phyloP scores from a whole-genome alignment of 192 early-diverging fungal genomes.

The Gigaspora rosea region DNA sequence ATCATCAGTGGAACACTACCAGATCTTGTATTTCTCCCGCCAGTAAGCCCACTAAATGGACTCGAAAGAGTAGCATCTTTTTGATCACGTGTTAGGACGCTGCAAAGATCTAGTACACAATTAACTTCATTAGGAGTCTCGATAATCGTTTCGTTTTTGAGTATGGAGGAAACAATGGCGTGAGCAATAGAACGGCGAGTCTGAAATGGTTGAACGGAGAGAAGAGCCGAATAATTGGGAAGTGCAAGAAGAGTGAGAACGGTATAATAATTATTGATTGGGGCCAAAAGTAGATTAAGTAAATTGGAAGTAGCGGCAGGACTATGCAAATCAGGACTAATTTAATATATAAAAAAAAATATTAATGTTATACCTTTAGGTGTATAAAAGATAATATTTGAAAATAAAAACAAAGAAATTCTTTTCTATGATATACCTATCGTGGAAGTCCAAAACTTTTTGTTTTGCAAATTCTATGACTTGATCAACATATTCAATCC shows the following conservation, averaged over 20 bases:
- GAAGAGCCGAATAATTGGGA: conserved; percentile 78
- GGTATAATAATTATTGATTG: conserved; percentile 75
- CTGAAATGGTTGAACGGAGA: conserved; percentile 80
- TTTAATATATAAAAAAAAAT: background rate
- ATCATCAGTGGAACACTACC: conserved; percentile 34
- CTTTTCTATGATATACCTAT: conserved; percentile 31
- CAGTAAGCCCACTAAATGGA: conserved; percentile 43
- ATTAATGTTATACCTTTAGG: background rate
- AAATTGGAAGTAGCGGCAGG: conserved; percentile 73
- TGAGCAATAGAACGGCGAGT: conserved; percentile 84
- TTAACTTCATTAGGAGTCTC: conserved; percentile 73
- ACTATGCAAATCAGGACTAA: conserved; percentile 64
- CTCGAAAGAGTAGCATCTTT: conserved; percentile 62
- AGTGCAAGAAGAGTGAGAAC: conserved; percentile 71
- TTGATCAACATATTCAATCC: conserved; percentile 84
- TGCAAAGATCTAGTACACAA: conserved; percentile 77
- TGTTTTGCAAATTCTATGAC: conserved; percentile 89
- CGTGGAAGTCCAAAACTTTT: conserved; percentile 62
- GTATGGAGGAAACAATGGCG: conserved; percentile 67
- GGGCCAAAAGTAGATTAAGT: conserved; percentile 80
- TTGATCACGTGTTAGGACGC: conserved; percentile 80
- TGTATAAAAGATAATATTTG: background rate
- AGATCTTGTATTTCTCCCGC: conserved; percentile 9
- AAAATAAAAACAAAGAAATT: background rate
- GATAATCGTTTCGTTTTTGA: conserved; percentile 71